Percentiles rank a stretch among this genome's conserved stretches.
phyloP scores from a whole-genome alignment of 345 rosid species.

The Acer negundo region DNA sequence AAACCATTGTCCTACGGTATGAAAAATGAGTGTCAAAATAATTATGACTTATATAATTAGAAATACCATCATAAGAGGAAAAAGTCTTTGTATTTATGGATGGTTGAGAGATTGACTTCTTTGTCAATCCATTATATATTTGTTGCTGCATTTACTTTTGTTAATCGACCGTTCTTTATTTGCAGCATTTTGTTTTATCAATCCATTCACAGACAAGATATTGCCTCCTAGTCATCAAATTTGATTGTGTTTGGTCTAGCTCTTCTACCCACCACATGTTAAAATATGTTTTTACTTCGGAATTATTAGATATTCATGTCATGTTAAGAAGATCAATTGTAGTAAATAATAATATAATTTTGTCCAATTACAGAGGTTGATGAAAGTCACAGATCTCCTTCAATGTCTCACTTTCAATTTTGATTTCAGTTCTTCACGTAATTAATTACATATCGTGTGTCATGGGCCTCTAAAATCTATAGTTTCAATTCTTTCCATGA shows the following conservation, averaged over 20 bases:
- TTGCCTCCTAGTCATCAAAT: not conserved
- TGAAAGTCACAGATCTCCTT: not conserved
- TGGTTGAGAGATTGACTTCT: not conserved
- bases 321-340: not conserved
- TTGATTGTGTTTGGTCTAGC: not conserved
- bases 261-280: not conserved
- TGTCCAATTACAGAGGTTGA: not conserved
- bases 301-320: not conserved
- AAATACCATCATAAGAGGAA: too few relatives aligned
- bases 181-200: not conserved
- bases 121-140: not conserved
- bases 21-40: too few relatives aligned
- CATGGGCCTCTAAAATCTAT: not conserved
- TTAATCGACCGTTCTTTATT: not conserved
- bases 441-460: not conserved
- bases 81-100: too few relatives aligned
- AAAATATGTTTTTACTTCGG: not conserved
- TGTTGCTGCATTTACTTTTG: not conserved
- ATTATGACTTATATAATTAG: too few relatives aligned
- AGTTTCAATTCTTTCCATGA: not conserved
- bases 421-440: not conserved
- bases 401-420: not conserved
- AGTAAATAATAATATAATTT: too few relatives aligned
- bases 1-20: too few relatives aligned
- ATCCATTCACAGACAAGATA: not conserved